Evolutionary conservation across 371 early-diverging fungal species (phyloP), one percentile per base, ranked within the genome.

Genomic region (Dichotomocladium elegans): DNA sequence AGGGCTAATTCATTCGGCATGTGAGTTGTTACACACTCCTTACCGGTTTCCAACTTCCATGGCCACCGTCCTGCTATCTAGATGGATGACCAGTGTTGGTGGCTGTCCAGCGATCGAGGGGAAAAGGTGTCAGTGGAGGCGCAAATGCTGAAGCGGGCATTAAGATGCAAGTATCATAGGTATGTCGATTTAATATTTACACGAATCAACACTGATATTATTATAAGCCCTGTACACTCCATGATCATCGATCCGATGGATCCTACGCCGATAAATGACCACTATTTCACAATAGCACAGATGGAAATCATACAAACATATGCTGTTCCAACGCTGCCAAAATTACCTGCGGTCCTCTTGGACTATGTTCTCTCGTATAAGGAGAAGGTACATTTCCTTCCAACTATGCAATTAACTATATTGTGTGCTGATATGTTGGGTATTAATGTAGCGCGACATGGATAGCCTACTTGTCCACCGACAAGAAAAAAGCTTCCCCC

Each of bases 1-100:
- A 80, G 79, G 77, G 79, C 79, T 76, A 68, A 75, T 83, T 77
- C 77, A 81, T 83, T 81, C 77, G 80, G 80, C 77, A 78, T 76
- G 75, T 76, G 77, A 76, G 81, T 79, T 80, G 72, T 81, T 79
- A 81, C 79, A 81, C 82, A 73, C 69, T 78, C 74, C 77, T 78
- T 76, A 77, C 79, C 82, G 81, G 79, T 66, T 79, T 79, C 79
- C n/a, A n/a, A n/a, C n/a, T n/a, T n/a, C n/a, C n/a, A n/a, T n/a
- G n/a, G n/a, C n/a, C n/a, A n/a, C n/a, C n/a, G n/a, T n/a, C n/a
- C n/a, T n/a, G n/a, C n/a, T n/a, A n/a, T n/a, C n/a, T n/a, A n/a
- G n/a, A n/a, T n/a, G n/a, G 45, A 44, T 21, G 8, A 25, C 2
- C 19, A 24, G 24, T 27, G 9, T 26, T 44, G 45, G 45, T 44